Percentiles rank a stretch among this genome's conserved stretches.
phyloP scores from a whole-genome alignment of 768 basidiomycete species.

The Lactarius hatsudake region DNA sequence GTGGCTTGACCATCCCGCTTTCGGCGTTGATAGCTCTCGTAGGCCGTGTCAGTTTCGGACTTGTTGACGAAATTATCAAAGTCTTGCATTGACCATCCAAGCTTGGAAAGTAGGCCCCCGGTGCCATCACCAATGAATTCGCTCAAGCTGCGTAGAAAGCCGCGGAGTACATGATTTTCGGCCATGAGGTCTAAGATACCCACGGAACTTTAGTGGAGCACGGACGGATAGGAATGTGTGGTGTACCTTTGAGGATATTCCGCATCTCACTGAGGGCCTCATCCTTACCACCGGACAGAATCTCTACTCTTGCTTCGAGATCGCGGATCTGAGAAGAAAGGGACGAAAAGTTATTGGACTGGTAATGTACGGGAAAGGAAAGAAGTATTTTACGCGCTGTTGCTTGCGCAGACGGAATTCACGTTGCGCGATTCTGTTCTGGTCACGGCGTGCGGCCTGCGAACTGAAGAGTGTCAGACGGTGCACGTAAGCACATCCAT shows the following conservation, averaged over 20 bases:
- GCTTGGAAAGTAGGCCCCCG: conserved; percentile 70
- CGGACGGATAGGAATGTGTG: conserved; percentile 1
- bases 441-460: conserved; percentile 83
- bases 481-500: conserved; percentile 32
- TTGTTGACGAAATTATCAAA: conserved; percentile 82
- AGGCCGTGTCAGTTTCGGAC: conserved; percentile 90
- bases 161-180: conserved; percentile 84
- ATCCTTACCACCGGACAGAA: conserved; percentile 89
- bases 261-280: conserved; percentile 82
- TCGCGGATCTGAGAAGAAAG: conserved; percentile 71
- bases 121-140: conserved; percentile 86
- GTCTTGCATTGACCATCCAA: conserved; percentile 75
- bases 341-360: neutral
- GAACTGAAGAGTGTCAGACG: conserved; percentile 49
- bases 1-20: conserved; percentile 44
- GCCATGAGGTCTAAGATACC: conserved; percentile 68
- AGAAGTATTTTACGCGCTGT: conserved; percentile 54
- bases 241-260: conserved; percentile 71
- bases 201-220: conserved; percentile 2
- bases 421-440: conserved; percentile 89
- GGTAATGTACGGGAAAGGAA: neutral
- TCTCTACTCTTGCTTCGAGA: conserved; percentile 92
- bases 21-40: conserved; percentile 80
- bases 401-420: conserved; percentile 93
- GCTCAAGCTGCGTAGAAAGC: conserved; percentile 70